Base-by-base conservation (phyloP, 805 yeast genomes). In the Clavispora asparagi region DNA sequence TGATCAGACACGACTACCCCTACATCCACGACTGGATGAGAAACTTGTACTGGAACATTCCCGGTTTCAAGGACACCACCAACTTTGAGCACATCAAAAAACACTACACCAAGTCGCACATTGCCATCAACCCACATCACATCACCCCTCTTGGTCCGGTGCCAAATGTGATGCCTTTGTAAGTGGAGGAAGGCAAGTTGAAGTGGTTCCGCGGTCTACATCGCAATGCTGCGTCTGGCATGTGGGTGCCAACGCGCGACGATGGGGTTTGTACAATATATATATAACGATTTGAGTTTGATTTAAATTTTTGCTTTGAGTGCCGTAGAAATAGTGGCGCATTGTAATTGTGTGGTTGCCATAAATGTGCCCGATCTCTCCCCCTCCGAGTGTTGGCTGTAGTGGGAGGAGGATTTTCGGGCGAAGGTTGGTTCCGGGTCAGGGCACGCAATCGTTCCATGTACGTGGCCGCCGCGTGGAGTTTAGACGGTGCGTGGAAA, bases 61-160 rank as follows among this genome's bases (percentile, higher is more conserved):
- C 82, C 16, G 88, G 84, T 9, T 87, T 92, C 68, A 77, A 77
- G 55, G 79, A 78, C 32, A 87, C 97, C 11, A 88, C 96, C 16
- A 76, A 86, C 61, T 88, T 94, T 60, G 88, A 85, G 35, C 98
- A 94, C 64, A 91, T 92, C 71, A 92, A 91, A 66, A 73, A 75
- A 58, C 97, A 91, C 69, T 92, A 92, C 71, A 90, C 96, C 39
- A 84, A 85, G 65, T 83, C 94, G 25, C 97, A 91, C 63, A 62
- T 77, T 37, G 77, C 77, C 41, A 85, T 89, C 64, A 94, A 92
- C 62, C 97, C 96, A 4, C 68, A 74, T 50, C 83, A 85, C 1
- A 85, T 94, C 52, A 85, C 96, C 3, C 95, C 98, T 3, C 56
- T 85, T 31, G 98, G 98, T 2, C 98, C 98, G 16, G 57, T 82